Percentiles rank a stretch among this genome's conserved stretches.
phyloP scores from a whole-genome alignment of 495 filamentous ascomycete genomes.

The Penicillium coprophilum region DNA sequence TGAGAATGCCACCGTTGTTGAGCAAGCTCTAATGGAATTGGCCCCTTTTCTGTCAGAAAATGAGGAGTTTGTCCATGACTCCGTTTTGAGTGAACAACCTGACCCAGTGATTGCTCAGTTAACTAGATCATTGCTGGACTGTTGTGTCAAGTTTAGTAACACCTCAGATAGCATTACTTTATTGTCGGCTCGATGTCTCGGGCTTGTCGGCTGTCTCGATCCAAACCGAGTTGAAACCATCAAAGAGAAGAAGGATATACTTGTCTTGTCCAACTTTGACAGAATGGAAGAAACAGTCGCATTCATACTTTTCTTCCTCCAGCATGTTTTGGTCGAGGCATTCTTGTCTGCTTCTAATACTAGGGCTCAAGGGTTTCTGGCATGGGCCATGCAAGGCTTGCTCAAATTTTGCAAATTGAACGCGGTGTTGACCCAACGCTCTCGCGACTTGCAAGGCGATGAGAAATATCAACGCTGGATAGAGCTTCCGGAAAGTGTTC shows the following conservation, averaged over 20 bases:
- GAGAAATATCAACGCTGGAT: constrained; percentile 70
- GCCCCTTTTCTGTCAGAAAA: constrained; percentile 66
- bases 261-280: constrained; percentile 83
- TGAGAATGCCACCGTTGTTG: constrained; percentile 81
- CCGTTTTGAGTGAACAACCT: constrained; percentile 82
- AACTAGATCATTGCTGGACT: constrained; percentile 76
- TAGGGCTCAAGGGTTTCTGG: constrained; percentile 82
- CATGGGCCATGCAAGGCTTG: constrained; percentile 90
- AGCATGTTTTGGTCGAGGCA: constrained; percentile 83
- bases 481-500: constrained; percentile 66
- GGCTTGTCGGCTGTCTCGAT: constrained; percentile 87
- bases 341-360: constrained; percentile 88
- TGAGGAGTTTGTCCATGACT: constrained; percentile 77
- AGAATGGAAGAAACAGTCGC: constrained; percentile 75
- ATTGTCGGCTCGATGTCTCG: constrained; percentile 77
- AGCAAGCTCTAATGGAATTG: constrained; percentile 75
- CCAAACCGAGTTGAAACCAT: constrained; percentile 82
- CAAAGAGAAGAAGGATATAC: constrained; percentile 72
- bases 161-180: constrained; percentile 62
- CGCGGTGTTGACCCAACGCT: constrained; percentile 52
- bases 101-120: constrained; percentile 69
- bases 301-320: constrained; percentile 81
- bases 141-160: constrained; percentile 73
- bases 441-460: constrained; percentile 51
- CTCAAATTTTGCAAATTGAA: constrained; percentile 72